phyloP scores from a whole-genome alignment of 2,329 filamentous ascomycete genomes.

The Teratosphaeria gauchensis region DNA sequence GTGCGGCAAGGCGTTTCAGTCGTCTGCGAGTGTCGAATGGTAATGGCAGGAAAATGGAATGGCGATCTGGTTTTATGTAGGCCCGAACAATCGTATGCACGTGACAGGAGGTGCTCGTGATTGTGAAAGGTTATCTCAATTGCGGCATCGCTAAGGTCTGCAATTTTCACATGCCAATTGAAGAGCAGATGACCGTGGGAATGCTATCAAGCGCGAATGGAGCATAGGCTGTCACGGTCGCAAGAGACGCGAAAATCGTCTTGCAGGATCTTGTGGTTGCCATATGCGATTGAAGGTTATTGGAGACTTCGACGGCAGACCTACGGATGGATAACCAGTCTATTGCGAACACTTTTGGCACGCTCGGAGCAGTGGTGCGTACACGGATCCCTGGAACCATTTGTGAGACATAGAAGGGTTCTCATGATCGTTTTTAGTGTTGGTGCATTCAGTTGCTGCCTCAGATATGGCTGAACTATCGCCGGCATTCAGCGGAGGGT shows the following conservation, averaged over 20 bases:
- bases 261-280: not conserved
- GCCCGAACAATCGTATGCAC: too few species aligned
- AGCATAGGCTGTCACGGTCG: not conserved
- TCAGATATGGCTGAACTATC: slow-evolving; percentile 60
- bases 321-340: slow-evolving; percentile 44
- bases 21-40: too few species aligned
- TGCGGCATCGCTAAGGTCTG: not conserved
- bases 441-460: slow-evolving; percentile 63
- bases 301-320: not conserved
- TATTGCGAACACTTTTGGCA: slow-evolving; percentile 51
- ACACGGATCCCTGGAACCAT: too few species aligned
- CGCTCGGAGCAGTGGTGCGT: slow-evolving; percentile 42
- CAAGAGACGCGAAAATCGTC: not conserved
- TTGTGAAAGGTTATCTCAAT: not conserved
- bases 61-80: too few species aligned
- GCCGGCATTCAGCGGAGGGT: slow-evolving; percentile 54
- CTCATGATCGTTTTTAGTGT: slow-evolving; percentile 27
- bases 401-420: too few species aligned
- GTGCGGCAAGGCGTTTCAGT: not conserved
- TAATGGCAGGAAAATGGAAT: too few species aligned
- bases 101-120: not conserved
- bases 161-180: not conserved
- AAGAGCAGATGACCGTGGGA: not conserved
- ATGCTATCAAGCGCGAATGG: not conserved
- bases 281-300: not conserved